These are phyloP conservation scores for Trichoderma cornu-damae DNA, from an alignment of 2,329 filamentous ascomycete species.

Conservation along the genomic window DNA sequence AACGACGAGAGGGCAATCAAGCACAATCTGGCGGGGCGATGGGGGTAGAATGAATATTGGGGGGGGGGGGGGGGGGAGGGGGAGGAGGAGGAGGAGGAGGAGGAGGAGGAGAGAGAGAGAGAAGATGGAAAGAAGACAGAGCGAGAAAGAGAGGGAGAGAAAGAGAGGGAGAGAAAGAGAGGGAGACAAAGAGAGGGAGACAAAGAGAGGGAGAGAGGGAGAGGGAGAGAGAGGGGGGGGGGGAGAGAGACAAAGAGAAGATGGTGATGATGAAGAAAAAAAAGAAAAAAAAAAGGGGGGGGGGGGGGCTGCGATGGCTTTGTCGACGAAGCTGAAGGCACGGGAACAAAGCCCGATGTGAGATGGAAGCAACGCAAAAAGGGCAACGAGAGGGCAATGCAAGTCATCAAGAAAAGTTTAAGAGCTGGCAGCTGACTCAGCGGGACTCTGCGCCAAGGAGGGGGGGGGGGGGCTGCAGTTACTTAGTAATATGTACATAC, in stretches of 20 bases:
- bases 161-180: too few relatives aligned
- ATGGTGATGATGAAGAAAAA: not conserved
- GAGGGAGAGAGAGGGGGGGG: not conserved
- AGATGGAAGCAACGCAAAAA: too few relatives aligned
- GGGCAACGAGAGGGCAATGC: too few relatives aligned
- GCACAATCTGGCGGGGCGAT: conserved; percentile 18
- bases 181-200: not conserved
- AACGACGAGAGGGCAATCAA: conserved; percentile 24
- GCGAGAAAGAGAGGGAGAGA: not conserved
- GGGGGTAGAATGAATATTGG: not conserved
- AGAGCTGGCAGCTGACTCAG: not conserved
- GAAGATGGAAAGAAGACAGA: not conserved
- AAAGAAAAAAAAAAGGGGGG: not conserved
- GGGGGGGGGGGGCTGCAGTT: too few relatives aligned
- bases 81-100: not conserved
- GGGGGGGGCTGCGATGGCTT: not conserved
- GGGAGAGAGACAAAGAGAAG: not conserved
- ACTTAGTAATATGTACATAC: too few relatives aligned
- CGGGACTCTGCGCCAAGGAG: not conserved
- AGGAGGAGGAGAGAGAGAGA: not conserved
- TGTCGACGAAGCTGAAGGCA: not conserved
- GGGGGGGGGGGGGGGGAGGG: not conserved
- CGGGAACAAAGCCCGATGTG: not conserved
- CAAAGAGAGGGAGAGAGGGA: not conserved
- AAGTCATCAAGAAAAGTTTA: not conserved